Percentiles rank a stretch among this genome's conserved stretches.
These are phyloP conservation scores for Hyphodiscus sp. DNA, from an alignment of 2,329 filamentous ascomycete species.

Conservation along the genomic window DNA sequence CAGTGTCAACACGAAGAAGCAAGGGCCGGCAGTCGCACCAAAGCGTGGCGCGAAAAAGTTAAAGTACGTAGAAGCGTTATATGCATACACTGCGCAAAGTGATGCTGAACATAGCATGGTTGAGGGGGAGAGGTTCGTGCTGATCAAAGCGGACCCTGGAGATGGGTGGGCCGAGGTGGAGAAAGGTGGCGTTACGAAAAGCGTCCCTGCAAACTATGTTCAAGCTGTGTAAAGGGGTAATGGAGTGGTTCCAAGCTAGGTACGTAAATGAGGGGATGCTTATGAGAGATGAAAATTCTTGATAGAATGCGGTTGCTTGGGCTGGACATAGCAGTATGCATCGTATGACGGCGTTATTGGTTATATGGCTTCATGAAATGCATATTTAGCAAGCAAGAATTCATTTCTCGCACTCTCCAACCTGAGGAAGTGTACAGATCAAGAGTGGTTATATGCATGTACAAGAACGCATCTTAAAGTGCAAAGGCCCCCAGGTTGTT, in stretches of 20 bases:
- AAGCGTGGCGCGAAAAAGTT: slow-evolving; percentile 88
- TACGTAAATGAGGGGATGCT: background rate
- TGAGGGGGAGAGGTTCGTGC: slow-evolving; percentile 86
- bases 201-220: slow-evolving; percentile 91
- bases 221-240: slow-evolving; percentile 40
- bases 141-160: slow-evolving; percentile 80
- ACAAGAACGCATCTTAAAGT: no score
- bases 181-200: slow-evolving; percentile 76
- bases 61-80: slow-evolving; percentile 86
- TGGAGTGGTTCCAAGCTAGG: background rate
- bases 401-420: background rate
- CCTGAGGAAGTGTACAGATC: no score
- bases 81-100: slow-evolving; percentile 81
- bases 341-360: background rate
- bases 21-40: slow-evolving; percentile 67
- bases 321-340: background rate
- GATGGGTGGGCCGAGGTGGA: slow-evolving; percentile 98
- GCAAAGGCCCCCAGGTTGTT: no score
- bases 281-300: background rate
- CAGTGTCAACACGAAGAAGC: slow-evolving; percentile 23
- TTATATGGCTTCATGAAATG: background rate
- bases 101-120: slow-evolving; percentile 84
- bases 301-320: background rate
- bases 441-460: no score
- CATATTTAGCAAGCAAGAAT: background rate